phyloP scores from a whole-genome alignment of 2,329 filamentous ascomycete species.

The Colletotrichum melonis region DNA sequence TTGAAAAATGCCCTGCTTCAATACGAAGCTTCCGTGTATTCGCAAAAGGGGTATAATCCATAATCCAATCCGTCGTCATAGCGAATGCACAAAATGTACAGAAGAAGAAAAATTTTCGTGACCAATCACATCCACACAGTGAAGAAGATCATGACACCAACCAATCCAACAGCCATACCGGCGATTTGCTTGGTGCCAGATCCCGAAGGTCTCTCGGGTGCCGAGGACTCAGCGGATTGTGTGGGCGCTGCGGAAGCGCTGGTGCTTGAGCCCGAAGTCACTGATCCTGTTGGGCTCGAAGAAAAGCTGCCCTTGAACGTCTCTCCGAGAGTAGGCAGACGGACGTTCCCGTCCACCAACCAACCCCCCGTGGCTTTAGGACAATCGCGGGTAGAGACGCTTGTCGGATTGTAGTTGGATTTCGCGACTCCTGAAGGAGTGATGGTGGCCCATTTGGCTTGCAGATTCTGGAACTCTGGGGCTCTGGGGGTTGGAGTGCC shows the following conservation, averaged over 20 bases:
- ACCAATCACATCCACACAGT: constrained; percentile 58
- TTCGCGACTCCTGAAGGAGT: constrained; percentile 75
- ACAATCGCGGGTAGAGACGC: constrained; percentile 74
- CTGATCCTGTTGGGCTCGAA: constrained; percentile 36
- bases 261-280: constrained; percentile 10
- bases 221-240: constrained; percentile 45
- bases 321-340: constrained; percentile 76
- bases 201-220: constrained; percentile 46
- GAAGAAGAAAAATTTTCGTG: constrained; percentile 6
- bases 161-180: constrained; percentile 60
- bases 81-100: constrained; percentile 24
- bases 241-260: constrained; percentile 40
- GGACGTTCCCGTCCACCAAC: constrained; percentile 76
- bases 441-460: constrained; percentile 79
- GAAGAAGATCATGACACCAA: constrained; percentile 64
- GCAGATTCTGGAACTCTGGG: constrained; percentile 84
- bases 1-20: constrained; percentile 17
- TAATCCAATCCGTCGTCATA: constrained; percentile 22
- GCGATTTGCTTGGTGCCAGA: constrained; percentile 59
- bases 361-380: constrained; percentile 78
- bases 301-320: constrained; percentile 47
- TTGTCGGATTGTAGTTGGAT: constrained; percentile 72
- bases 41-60: constrained; percentile 29
- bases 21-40: constrained; percentile 5
- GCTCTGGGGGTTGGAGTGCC: constrained; percentile 79